Evolutionary conservation across 305 asterid species (phyloP).

Genomic region (Fraxinus latifolia): DNA sequence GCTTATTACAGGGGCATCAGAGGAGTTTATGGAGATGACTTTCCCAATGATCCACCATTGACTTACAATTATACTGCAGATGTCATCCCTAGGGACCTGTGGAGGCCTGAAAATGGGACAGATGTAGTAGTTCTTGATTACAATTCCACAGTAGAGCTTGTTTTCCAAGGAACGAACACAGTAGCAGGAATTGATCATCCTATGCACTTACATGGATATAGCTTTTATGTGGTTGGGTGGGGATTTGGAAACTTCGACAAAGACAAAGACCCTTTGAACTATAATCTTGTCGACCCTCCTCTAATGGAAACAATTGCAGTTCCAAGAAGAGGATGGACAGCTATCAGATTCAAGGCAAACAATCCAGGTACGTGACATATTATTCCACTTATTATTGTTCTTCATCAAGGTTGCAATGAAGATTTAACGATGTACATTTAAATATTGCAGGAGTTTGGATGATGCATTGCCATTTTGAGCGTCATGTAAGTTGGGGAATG

Average conservation of each 20-base stretch:
- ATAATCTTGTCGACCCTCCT: constrained; percentile 71
- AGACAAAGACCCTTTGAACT: constrained; percentile 37
- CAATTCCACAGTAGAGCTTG: constrained; percentile 48
- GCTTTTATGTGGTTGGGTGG: constrained; percentile 61
- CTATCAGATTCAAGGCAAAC: constrained; percentile 58
- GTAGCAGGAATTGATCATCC: constrained; percentile 57
- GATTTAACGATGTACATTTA: neutral
- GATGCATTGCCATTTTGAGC: constrained; percentile 64
- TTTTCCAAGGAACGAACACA: constrained; percentile 49
- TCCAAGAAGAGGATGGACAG: constrained; percentile 58
- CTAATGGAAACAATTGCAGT: constrained; percentile 45
- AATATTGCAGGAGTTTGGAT: constrained; percentile 50
- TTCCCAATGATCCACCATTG: constrained; percentile 43
- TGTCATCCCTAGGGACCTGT: neutral
- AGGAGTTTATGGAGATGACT: constrained; percentile 37
- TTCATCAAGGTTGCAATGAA: neutral
- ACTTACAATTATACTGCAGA: constrained; percentile 39
- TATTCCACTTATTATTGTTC: neutral
- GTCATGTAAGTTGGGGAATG: constrained; percentile 61
- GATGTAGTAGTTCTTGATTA: constrained; percentile 46
- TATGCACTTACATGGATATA: constrained; percentile 69
- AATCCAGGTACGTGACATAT: constrained; percentile 50
- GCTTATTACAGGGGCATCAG: constrained; percentile 31
- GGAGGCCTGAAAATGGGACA: constrained; percentile 27
- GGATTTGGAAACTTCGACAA: constrained; percentile 53